Evolutionary conservation across 345 rosid genomes (phyloP).

Genomic region (Aquilaria malaccensis): DNA sequence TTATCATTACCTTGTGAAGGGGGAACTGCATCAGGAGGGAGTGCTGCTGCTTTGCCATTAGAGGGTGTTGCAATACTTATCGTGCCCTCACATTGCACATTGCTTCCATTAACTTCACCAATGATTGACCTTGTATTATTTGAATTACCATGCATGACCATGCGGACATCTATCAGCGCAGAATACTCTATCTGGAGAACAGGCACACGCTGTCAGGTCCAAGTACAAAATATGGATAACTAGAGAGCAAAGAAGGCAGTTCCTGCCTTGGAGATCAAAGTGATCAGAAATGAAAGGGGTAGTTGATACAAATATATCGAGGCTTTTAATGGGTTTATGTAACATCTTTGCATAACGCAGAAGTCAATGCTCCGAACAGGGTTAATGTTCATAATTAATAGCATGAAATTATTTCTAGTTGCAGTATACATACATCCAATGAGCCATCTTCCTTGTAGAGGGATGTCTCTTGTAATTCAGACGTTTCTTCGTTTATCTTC

Average conservation of each 20-base stretch:
- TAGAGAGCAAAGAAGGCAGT: background rate
- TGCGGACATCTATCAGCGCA: conserved; percentile 64
- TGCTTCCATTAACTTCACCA: conserved; percentile 17
- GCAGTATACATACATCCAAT: conserved; percentile 38
- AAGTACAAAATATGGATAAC: background rate
- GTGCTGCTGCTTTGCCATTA: conserved; percentile 17
- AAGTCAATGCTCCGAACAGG: too few relatives aligned
- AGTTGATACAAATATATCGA: background rate
- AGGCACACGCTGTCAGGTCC: background rate
- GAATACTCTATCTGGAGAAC: conserved; percentile 63
- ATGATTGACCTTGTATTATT: conserved; percentile 19
- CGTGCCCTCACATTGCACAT: conserved; percentile 19
- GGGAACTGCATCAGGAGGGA: conserved; percentile 1
- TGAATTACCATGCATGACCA: conserved; percentile 28
- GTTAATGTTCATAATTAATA: too few relatives aligned
- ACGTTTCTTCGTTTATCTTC: conserved; percentile 34
- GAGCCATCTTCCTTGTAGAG: conserved; percentile 74
- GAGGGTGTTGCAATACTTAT: conserved; percentile 7
- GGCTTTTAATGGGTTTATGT: background rate
- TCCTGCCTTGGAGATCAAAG: too few relatives aligned
- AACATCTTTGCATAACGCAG: too few relatives aligned
- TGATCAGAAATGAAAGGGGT: too few relatives aligned
- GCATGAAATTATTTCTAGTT: conserved; percentile 4
- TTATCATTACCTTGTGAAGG: conserved; percentile 38
- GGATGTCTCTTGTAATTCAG: conserved; percentile 31